Base-by-base conservation (phyloP, 2,329 filamentous ascomycete species). In the Cladosporium sp. region DNA sequence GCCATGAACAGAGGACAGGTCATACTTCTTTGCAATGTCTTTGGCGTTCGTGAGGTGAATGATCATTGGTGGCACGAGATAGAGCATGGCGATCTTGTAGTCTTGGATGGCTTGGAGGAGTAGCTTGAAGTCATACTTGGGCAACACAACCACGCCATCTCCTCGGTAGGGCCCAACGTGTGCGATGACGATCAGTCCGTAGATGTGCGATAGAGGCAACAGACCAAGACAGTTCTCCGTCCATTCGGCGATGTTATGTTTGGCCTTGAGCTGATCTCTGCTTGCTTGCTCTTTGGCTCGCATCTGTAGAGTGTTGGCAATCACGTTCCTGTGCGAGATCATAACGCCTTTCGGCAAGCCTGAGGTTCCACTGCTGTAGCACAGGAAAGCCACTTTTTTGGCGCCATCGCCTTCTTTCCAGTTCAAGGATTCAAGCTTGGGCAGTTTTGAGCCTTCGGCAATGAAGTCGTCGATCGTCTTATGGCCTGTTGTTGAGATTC, bases 171-270 rank as follows among this genome's bases (percentile, higher is more conserved):
- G 72, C 20, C 77, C 77, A 1, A 74, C 69, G 64, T 88, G 83
- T 36, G 80, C 82, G 52, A 89, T 80, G 13, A 89, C 80, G 4
- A 89, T 80, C 30, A 93, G 71, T 3, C 81, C 82, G 65, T 92
- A 94, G 55, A 93, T 93, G 61, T 94, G 88, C 57, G 85, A 90
- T 62, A 89, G 81, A 0, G 87, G 87, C 0, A 92, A 72, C n/a
- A 92, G 72, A 4, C 86, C 87, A 0, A 91, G 76, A 2, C 67
- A 70, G 16, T 78, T 72, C 45, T 83, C 79, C 0, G 69, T 76
- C 56, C 77, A 70, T 51, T 69, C 61, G 3, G 67, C 43, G 18
- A 57, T 43, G 4, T 49, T 53, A 12, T 47, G 36, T 20, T 53
- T 39, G 40, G 55, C 53, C 38, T 30, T 52, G 5, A 57, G 30